These are phyloP conservation scores for Melastoma malabathricum DNA, from an alignment of 345 rosid genomes.

Conservation along the genomic window DNA sequence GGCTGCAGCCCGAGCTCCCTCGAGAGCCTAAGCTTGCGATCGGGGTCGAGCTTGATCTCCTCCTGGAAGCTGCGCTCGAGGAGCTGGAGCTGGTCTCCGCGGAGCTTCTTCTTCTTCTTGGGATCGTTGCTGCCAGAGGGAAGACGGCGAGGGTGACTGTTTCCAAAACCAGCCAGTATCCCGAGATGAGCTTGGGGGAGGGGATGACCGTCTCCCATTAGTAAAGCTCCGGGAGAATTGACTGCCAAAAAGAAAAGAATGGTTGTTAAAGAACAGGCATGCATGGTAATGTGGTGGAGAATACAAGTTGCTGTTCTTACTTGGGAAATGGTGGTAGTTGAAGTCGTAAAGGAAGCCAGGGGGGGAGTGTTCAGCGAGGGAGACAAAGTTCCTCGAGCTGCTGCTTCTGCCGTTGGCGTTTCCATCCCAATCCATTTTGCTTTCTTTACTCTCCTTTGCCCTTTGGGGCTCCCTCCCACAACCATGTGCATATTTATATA, in stretches of 20 bases:
- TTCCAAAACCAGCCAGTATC: background rate
- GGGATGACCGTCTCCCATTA: no score
- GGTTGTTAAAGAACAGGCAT: no score
- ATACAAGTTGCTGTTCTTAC: constrained; percentile 14
- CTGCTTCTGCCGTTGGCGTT: background rate
- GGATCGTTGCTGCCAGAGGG: constrained; percentile 11
- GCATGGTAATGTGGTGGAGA: no score
- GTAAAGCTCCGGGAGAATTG: no score
- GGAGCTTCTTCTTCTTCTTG: constrained; percentile 62
- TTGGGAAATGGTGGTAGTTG: constrained; percentile 40
- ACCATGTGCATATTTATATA: no score
- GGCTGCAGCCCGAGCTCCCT: constrained; percentile 80
- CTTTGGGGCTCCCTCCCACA: background rate
- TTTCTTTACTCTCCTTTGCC: constrained; percentile 1
- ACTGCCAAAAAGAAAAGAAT: no score
- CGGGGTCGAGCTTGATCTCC: constrained; percentile 70
- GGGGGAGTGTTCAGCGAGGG: constrained; percentile 31
- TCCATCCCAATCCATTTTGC: constrained; percentile 48
- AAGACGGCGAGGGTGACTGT: background rate
- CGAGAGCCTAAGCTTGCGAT: constrained; percentile 70
- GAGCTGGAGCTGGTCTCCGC: constrained; percentile 51
- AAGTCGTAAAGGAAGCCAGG: constrained; percentile 46
- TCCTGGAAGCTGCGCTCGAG: constrained; percentile 79
- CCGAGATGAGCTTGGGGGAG: no score
- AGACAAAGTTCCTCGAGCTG: constrained; percentile 23